Evolutionary conservation across 2,329 filamentous ascomycete species (phyloP), one percentile per base, ranked within the genome.

Genomic region (Penicillium sp.): DNA sequence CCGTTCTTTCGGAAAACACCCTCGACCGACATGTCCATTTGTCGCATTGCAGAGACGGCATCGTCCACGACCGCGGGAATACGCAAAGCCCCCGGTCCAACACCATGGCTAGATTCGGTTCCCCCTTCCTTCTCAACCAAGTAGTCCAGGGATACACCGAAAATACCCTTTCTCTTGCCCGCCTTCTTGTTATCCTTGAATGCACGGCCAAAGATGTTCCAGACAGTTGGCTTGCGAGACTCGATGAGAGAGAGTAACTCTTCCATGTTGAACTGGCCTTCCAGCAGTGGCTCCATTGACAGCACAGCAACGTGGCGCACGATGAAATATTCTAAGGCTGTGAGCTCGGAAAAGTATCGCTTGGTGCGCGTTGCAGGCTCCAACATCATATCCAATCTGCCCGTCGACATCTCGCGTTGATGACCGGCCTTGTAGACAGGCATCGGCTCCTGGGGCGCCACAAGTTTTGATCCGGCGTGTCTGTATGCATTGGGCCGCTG

Each of bases 1-100:
- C 95, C 95, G 69, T 98, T 99, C 83, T 99, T 99, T 66, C 95
- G 88, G 85, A 99, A 99, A 22, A 99, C 93, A 68, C 95, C 95
- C 75, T 99, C 95, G 1, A 99, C 91, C 1, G 93, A 98, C 79
- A 99, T 92, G 74, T 99, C 95, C 91, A 99, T 98, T 76, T 93
- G 95, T 67, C 93, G 88, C 91, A 99, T 96, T 13, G 93, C 92
- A 4, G 90, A 90, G 37, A 99, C 89, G 49, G 93, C 88, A 71
- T 97, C 93, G 69, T 98, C 93, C n/a, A 99, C 84, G 52, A 99
- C 82, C n/a, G 91, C 90, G 3, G 95, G 95, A 43, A 99, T 91
- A 52, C 91, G 89, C 55, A 99, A 82, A 14, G 91, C 89, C 19
- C 93, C 93, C 11, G 95, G 93, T 0, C 95, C 95, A 59, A 99